Evolutionary conservation across 106 monocot genomes (phyloP), one percentile per base, ranked within the genome.

Genomic region (Dioscorea zingiberensis): DNA sequence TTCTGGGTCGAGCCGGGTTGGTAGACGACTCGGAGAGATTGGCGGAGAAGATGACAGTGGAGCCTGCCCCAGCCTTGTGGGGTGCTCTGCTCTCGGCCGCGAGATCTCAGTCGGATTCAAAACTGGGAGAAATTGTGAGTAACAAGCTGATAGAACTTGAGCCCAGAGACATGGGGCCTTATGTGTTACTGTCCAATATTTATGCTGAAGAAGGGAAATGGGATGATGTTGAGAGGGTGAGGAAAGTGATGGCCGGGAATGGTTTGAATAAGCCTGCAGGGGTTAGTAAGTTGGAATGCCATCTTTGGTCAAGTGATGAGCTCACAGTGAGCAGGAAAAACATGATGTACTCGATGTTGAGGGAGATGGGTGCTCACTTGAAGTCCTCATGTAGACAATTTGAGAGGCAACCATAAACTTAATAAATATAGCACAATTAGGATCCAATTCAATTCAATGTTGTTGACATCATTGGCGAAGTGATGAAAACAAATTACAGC

Each of bases 141-240:
- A 59, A 55, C 7, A 82, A 67, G 58, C 47, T 92, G 65, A 71
- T 82, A 30, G 84, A 87, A 44, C 65, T 77, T 44, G 62, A 82
- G 23, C 78, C 87, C 4, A 51, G 45, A 24, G 87, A 92, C 15
- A 30, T 76, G 3, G 81, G 87, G 15, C 47, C 76, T 21, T 92
- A 87, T 45, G 71, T 92, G 12, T 48, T 84, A 23, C 53, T 92
- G 18, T 83, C 93, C 2, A 85, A 93, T 28, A 78, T 93, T 21
- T 93, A 85, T 55, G 93, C 93, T 9, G 65, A 79, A 4, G 67
- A 73, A 29, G 85, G 85, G 14, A 75, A 68, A 44, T 93, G 88
- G 88, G 76, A 78, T 60, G 88, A 81, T 58, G 93, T 78, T 48
- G 88, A 77, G 66, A 83, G 68, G 61, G 59, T 88, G 44, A 80